Conservation (phyloP, 768 basidiomycete genomes). For the Rhodosporidiobolus odoratus region DNA sequence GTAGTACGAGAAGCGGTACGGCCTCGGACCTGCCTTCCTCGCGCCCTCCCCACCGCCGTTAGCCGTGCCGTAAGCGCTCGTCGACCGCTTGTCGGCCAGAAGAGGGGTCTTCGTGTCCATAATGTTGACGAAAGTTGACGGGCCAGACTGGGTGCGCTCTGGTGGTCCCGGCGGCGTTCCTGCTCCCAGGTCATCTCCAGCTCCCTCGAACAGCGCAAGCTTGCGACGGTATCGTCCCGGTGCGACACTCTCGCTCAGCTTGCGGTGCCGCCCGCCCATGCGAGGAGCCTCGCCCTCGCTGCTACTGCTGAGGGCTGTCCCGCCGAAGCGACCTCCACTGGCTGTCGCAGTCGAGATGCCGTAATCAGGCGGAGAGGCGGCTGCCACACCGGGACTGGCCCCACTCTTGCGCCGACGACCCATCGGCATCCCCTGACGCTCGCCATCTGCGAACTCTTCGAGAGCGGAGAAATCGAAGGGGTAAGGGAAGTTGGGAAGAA, state of each 20-base stretch:
- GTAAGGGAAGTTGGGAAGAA: conserved; percentile 50
- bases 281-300: conserved; percentile 42
- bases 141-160: conserved; percentile 35
- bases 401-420: conserved; percentile 11
- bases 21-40: conserved; percentile 59
- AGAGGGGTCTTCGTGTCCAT: conserved; percentile 50
- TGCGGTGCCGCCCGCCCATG: conserved; percentile 63
- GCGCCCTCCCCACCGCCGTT: conserved; percentile 13
- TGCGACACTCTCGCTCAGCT: conserved; percentile 75
- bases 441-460: conserved; percentile 69
- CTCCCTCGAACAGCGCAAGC: conserved; percentile 79
- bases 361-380: conserved; percentile 22
- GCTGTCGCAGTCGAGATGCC: conserved; percentile 18
- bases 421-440: conserved; percentile 62
- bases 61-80: conserved; percentile 28
- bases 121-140: conserved; percentile 25
- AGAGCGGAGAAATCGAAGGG: conserved; percentile 68
- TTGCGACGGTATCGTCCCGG: conserved; percentile 59
- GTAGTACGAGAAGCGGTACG: conserved; percentile 97
- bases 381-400: neutral
- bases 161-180: conserved; percentile 34
- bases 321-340: neutral
- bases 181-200: conserved; percentile 47
- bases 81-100: conserved; percentile 33
- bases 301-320: conserved; percentile 23